Percentiles rank a stretch among this genome's conserved stretches.
Conservation (phyloP, 1,139 yeast genomes). For the Diutina sp. region DNA sequence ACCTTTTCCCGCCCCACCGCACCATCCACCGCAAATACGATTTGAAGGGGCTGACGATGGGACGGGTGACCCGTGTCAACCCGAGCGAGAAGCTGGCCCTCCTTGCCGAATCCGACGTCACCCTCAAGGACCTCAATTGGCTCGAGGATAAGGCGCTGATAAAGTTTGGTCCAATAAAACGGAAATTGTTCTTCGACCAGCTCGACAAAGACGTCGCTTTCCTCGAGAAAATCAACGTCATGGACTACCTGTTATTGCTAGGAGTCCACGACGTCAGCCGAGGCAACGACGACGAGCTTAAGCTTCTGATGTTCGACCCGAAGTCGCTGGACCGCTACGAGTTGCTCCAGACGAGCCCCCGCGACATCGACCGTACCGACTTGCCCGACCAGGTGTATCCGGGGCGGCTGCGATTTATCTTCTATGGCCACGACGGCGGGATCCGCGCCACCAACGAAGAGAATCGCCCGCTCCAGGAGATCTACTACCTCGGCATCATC, state of each 20-base stretch:
- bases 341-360: conserved; percentile 34
- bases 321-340: conserved; percentile 26
- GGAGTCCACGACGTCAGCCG: conserved; percentile 72
- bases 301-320: conserved; percentile 37
- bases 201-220: conserved; percentile 63
- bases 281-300: conserved; percentile 32
- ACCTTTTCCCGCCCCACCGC: conserved; percentile 87
- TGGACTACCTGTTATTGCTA: conserved; percentile 87
- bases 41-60: conserved; percentile 87
- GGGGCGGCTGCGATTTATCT: conserved; percentile 39
- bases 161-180: conserved; percentile 61
- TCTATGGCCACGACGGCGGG: conserved; percentile 82
- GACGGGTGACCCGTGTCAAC: conserved; percentile 42
- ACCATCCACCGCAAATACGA: conserved; percentile 83
- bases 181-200: conserved; percentile 49
- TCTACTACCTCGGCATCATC: conserved; percentile 87
- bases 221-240: conserved; percentile 62
- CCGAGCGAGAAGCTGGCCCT: conserved; percentile 12
- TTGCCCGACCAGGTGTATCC: conserved; percentile 35
- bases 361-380: conserved; percentile 29
- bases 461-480: conserved; percentile 50
- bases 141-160: conserved; percentile 50
- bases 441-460: conserved; percentile 59
- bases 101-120: conserved; percentile 20
- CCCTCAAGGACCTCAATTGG: conserved; percentile 83